A percentile compares a stretch with the other conserved stretches of the same genome.
Conservation (phyloP, 140 eudicot species). For the Flaveria floridana region DNA sequence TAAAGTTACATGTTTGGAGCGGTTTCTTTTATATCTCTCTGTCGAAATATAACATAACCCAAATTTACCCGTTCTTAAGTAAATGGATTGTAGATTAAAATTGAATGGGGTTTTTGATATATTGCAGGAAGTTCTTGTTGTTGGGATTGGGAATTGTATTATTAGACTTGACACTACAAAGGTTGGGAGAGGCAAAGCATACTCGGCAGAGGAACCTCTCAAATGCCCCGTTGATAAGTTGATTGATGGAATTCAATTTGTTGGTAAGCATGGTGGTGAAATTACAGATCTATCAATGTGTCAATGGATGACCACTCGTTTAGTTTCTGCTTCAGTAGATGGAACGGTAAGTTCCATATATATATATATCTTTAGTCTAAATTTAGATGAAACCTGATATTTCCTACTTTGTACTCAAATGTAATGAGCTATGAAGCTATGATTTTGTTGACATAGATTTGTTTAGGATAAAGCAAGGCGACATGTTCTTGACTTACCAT, state of each 20-base stretch:
- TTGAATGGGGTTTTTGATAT: constrained; percentile 1
- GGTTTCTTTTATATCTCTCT: background rate
- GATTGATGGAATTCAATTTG: constrained; percentile 79
- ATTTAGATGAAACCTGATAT: constrained; percentile 39
- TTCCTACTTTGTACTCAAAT: constrained; percentile 49
- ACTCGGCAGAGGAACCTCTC: constrained; percentile 81
- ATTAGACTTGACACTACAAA: constrained; percentile 84
- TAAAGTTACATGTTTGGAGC: background rate
- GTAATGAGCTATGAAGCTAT: constrained; percentile 38
- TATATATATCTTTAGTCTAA: constrained; percentile 10
- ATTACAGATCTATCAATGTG: constrained; percentile 96
- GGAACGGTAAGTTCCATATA: constrained; percentile 68
- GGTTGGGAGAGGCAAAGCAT: constrained; percentile 71
- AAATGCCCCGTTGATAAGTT: constrained; percentile 62
- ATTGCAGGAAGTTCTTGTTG: constrained; percentile 81
- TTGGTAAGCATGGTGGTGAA: constrained; percentile 95
- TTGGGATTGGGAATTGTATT: constrained; percentile 69
- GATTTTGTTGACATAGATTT: background rate
- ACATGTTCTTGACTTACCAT: background rate
- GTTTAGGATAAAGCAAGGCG: background rate
- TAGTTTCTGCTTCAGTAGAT: constrained; percentile 89
- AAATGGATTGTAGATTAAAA: background rate
- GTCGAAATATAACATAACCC: background rate
- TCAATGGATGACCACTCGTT: constrained; percentile 98
- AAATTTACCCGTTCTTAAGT: background rate